Percentiles rank a stretch among this genome's conserved stretches.
phyloP scores from a whole-genome alignment of 139 green algal species.

The Pseudopediastrum boryanum region DNA sequence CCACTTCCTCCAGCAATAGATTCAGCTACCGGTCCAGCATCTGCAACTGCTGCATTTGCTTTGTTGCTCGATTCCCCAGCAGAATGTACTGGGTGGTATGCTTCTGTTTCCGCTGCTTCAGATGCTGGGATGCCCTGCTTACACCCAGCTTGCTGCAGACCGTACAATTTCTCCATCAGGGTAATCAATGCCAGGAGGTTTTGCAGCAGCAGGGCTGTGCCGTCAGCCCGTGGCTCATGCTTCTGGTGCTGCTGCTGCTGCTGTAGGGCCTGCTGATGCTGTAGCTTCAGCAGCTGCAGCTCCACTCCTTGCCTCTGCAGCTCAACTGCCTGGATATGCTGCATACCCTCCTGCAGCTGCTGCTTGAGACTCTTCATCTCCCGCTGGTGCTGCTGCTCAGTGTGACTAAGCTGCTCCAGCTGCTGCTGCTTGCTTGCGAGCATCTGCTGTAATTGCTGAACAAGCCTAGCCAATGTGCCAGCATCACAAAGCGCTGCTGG shows the following conservation, averaged over 20 bases:
- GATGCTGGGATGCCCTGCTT: not conserved
- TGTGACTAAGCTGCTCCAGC: not conserved
- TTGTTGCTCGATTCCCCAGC: not conserved
- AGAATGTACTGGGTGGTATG: not conserved
- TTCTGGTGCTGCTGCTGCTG: constrained; percentile 20
- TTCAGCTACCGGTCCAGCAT: too few relatives aligned
- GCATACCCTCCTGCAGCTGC: constrained; percentile 19
- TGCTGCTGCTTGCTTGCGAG: not conserved
- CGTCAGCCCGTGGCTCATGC: constrained; percentile 3
- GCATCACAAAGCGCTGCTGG: not conserved
- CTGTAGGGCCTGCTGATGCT: constrained; percentile 25
- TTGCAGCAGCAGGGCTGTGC: not conserved
- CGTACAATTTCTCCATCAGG: constrained; percentile 20
- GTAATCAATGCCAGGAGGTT: not conserved
- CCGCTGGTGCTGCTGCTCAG: constrained; percentile 12
- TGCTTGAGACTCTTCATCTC: not conserved
- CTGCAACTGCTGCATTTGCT: constrained; percentile 9
- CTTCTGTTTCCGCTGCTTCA: not conserved
- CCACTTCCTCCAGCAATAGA: too few relatives aligned
- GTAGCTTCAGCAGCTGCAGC: constrained; percentile 8
- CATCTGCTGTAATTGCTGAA: not conserved
- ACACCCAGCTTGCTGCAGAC: not conserved
- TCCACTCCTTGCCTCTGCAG: constrained; percentile 1
- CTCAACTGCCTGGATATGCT: not conserved
- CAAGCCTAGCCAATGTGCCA: not conserved